Conservation (phyloP, 805 yeast genomes). For the Metschnikowia peoriensis region DNA sequence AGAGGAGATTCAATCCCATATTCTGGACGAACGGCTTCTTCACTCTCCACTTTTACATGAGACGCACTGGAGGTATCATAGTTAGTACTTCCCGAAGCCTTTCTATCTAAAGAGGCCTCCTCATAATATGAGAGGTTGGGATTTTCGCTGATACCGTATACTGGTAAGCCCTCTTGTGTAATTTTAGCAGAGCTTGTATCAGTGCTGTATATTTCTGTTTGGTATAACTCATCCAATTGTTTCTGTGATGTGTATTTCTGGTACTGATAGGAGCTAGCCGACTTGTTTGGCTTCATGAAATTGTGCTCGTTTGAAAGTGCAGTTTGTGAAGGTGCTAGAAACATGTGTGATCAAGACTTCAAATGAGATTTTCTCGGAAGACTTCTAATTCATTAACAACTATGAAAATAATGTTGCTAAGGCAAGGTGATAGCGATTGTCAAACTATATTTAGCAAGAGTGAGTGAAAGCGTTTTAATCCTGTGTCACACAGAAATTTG, state of each 20-base stretch:
- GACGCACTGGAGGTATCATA: background rate
- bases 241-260: background rate
- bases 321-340: background rate
- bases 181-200: background rate
- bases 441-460: no score
- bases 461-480: no score
- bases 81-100: background rate
- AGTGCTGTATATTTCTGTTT: background rate
- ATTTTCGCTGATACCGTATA: background rate
- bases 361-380: background rate
- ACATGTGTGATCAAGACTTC: background rate
- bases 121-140: background rate
- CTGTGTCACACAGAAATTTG: no score
- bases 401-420: no score
- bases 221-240: background rate
- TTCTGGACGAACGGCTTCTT: background rate
- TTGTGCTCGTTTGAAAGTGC: constrained; percentile 1
- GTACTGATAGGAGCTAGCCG: background rate
- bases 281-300: background rate
- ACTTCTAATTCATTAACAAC: background rate
- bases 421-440: no score
- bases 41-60: background rate
- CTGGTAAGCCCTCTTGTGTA: background rate
- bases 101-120: background rate
- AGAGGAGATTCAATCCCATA: constrained; percentile 1